A percentile compares a stretch with the other conserved stretches of the same genome.
These are phyloP conservation scores for Chlorokybus atmophyticus DNA, from an alignment of 139 green algal species.

Conservation along the genomic window DNA sequence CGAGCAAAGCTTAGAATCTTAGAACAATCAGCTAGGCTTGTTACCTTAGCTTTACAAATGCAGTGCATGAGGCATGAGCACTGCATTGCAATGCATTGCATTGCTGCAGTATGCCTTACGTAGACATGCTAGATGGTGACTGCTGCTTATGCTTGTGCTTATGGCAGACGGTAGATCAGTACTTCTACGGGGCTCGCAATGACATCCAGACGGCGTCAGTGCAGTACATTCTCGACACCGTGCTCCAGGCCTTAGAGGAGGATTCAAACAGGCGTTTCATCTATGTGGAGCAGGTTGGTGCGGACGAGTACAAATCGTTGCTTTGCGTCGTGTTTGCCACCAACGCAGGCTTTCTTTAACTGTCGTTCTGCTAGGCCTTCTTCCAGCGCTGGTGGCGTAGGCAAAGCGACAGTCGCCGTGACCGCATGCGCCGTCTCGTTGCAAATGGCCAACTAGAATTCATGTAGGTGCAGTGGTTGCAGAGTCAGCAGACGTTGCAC, in stretches of 20 bases:
- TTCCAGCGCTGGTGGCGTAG: constrained; percentile 69
- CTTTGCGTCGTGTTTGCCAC: neutral
- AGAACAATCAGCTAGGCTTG: no score
- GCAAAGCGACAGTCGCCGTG: constrained; percentile 34
- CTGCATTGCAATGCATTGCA: no score
- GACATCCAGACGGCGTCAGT: constrained; percentile 67
- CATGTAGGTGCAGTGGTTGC: constrained; percentile 38
- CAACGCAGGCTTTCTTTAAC: neutral
- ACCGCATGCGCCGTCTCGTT: constrained; percentile 44
- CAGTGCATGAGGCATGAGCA: no score
- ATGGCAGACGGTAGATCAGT: constrained; percentile 80
- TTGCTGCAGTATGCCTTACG: no score
- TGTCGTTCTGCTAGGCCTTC: constrained; percentile 43
- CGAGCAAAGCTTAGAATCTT: no score
- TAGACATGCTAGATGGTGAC: no score
- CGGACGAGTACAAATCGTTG: neutral
- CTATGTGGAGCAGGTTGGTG: constrained; percentile 56
- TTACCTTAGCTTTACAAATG: no score
- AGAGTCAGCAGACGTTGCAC: no score
- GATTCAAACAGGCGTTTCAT: constrained; percentile 56
- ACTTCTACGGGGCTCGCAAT: constrained; percentile 58
- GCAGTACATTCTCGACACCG: constrained; percentile 65
- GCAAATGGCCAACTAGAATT: constrained; percentile 49
- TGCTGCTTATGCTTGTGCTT: no score
- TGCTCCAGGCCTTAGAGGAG: constrained; percentile 43